phyloP scores from a whole-genome alignment of 2,329 filamentous ascomycete species.

The Sporothrix pseudoabietina region DNA sequence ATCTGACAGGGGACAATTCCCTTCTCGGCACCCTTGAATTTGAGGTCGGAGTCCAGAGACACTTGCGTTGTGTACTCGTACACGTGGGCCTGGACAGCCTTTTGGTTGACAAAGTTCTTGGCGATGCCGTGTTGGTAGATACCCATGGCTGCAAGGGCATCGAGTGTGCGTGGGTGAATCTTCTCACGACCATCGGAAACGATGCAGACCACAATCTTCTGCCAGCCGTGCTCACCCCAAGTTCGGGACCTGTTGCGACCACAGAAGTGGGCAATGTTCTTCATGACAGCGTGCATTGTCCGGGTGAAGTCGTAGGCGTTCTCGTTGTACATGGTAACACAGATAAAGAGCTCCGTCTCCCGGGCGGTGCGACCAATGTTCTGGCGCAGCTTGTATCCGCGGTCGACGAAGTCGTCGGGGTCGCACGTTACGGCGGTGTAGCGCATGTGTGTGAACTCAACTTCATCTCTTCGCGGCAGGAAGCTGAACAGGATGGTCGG shows the following conservation, averaged over 20 bases:
- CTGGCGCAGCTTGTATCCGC: slow-evolving; percentile 88
- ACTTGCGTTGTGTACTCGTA: slow-evolving; percentile 99
- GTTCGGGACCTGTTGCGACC: slow-evolving; percentile 87
- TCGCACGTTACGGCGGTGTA: slow-evolving; percentile 96
- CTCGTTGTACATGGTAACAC: slow-evolving; percentile 99
- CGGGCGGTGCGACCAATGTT: slow-evolving; percentile 88
- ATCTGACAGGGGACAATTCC: slow-evolving; percentile 97
- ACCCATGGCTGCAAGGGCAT: slow-evolving; percentile 93
- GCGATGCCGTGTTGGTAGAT: slow-evolving; percentile 98
- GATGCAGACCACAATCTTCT: slow-evolving; percentile 98
- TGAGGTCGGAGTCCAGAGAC: slow-evolving; percentile 89
- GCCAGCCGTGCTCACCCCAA: slow-evolving; percentile 96
- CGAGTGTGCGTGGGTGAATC: slow-evolving; percentile 89
- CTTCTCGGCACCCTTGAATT: slow-evolving; percentile 99
- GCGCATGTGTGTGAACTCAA: slow-evolving; percentile 95
- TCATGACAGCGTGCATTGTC: slow-evolving; percentile 98
- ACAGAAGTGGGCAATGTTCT: slow-evolving; percentile 97
- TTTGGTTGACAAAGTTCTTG: slow-evolving; percentile 96
- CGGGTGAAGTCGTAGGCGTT: slow-evolving; percentile 95
- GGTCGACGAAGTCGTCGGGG: slow-evolving; percentile 84
- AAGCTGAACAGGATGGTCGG: slow-evolving; percentile 98
- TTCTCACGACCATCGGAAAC: slow-evolving; percentile 89
- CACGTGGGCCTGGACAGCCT: slow-evolving; percentile 92
- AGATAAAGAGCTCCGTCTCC: slow-evolving; percentile 94
- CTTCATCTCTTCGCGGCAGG: slow-evolving; percentile 84